Conservation (phyloP, 306 rosid species). For the Neltuma alba region DNA sequence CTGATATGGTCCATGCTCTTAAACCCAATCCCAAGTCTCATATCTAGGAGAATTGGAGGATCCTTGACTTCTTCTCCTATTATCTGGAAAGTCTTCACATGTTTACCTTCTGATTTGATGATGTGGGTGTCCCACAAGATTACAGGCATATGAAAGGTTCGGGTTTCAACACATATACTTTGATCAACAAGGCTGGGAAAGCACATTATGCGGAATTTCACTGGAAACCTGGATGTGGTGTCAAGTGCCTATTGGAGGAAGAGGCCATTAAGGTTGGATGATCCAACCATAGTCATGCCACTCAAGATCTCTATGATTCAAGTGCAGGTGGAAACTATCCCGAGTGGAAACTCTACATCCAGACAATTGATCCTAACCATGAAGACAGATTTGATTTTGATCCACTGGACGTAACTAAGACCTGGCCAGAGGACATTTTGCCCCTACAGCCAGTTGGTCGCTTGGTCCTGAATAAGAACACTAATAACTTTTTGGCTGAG, state of each 20-base stretch:
- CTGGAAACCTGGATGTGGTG: constrained; percentile 86
- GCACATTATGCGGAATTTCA: constrained; percentile 81
- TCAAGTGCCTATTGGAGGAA: constrained; percentile 79
- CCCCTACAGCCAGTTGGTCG: constrained; percentile 98
- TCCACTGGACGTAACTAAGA: constrained; percentile 94
- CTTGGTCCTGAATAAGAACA: constrained; percentile 87
- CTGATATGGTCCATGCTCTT: constrained; percentile 85
- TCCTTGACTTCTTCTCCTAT: constrained; percentile 85
- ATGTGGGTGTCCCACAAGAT: too few species aligned
- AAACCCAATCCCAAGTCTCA: constrained; percentile 91
- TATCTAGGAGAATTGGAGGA: constrained; percentile 89
- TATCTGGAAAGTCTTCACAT: constrained; percentile 82
- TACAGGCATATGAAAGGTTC: too few species aligned
- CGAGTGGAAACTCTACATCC: constrained; percentile 93
- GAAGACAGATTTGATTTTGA: constrained; percentile 91
- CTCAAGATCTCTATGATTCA: constrained; percentile 88
- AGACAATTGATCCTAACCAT: constrained; percentile 88
- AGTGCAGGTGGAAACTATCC: constrained; percentile 98
- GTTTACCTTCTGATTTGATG: too few species aligned
- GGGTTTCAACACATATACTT: constrained; percentile 84
- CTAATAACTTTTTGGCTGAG: constrained; percentile 96
- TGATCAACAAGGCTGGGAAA: constrained; percentile 84
- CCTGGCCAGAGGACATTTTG: constrained; percentile 93
- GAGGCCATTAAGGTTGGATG: constrained; percentile 91
- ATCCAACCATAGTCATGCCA: constrained; percentile 95